phyloP scores from a whole-genome alignment of 2,329 filamentous ascomycete genomes.

The Pyricularia grisea region DNA sequence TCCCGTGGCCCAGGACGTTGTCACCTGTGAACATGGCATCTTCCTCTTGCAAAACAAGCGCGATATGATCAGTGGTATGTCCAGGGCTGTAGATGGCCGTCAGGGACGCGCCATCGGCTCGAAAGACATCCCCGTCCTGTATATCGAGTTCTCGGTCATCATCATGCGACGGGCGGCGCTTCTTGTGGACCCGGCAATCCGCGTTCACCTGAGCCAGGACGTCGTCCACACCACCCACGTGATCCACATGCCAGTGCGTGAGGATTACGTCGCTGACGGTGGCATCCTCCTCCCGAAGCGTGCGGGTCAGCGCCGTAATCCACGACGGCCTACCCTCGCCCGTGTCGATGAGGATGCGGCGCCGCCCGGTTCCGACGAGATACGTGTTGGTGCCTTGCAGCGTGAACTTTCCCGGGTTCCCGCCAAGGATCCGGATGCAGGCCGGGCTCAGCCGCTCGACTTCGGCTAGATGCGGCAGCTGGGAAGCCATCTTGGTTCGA shows the following conservation, averaged over 20 bases:
- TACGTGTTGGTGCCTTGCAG: slow-evolving; percentile 90
- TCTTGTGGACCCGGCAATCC: slow-evolving; percentile 50
- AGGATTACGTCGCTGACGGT: slow-evolving; percentile 62
- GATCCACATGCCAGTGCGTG: slow-evolving; percentile 90
- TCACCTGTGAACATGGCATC: slow-evolving; percentile 65
- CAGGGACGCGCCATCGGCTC: slow-evolving; percentile 45
- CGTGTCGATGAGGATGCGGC: slow-evolving; percentile 79
- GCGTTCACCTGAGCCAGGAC: slow-evolving; percentile 52
- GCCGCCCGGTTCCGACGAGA: slow-evolving; percentile 65
- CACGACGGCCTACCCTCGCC: slow-evolving; percentile 73
- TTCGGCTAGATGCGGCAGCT: slow-evolving; percentile 56
- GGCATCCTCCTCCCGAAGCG: slow-evolving; percentile 59
- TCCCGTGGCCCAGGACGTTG: slow-evolving; percentile 66
- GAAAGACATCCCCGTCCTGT: slow-evolving; percentile 38
- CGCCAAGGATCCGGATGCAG: slow-evolving; percentile 77
- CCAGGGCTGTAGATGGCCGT: slow-evolving; percentile 57
- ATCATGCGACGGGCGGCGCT: slow-evolving; percentile 29
- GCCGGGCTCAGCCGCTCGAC: slow-evolving; percentile 69
- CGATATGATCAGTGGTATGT: slow-evolving; percentile 64
- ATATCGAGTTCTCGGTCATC: slow-evolving; percentile 20
- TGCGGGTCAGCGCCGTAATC: slow-evolving; percentile 54
- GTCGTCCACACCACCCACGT: slow-evolving; percentile 66
- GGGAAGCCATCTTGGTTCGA: slow-evolving; percentile 42
- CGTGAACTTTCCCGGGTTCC: slow-evolving; percentile 78
- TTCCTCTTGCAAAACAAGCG: slow-evolving; percentile 50